Base-by-base conservation (phyloP, 2,329 filamentous ascomycete genomes). In the Penicillium sumatraense region DNA sequence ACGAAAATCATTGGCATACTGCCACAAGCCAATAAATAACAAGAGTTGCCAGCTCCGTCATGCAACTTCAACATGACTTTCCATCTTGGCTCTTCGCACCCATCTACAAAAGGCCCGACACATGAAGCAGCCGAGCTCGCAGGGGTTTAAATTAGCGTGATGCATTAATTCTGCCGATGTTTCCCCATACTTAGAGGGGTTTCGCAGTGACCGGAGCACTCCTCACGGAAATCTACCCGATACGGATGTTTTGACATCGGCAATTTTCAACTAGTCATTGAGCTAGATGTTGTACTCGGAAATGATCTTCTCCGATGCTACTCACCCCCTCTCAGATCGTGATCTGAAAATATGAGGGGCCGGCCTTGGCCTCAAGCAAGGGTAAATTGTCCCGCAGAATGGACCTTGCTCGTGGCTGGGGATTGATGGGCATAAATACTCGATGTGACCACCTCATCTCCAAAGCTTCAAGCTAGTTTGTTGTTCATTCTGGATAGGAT, bases 181-280 rank as follows among this genome's bases (percentile, higher is more conserved):
- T 62, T 51, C 31, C 27, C 56, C 56, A 41, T 27, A 9, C 21
- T 14, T 31, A 16, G 29, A 58, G 53, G 42, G 36, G 33, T 23
- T 21, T 7, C 7, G 0, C 35, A 35, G 23, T 35, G 29, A 31
- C 45, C 14, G 35, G 50, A 50, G 42, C 51, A 45, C 55, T 54
- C 55, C 60, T 45, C 60, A 54, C 56, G 60, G 60, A 38, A 35
- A 49, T 55, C 60, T 62, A 21, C 58, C 56, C 35, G 24, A 55
- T 52, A 8, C 5, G 52, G 59, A 48, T 20, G n/a, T 31, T 31
- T n/a, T 29, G 41, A 18, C 33, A 5, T 52, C 57, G 40, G 47
- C 49, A 56, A 49, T 50, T 42, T 10, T 18, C 27, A 8, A 11
- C 23, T 31, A 29, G 23, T 21, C 29, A 8, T 21, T 24, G 24